phyloP scores from a whole-genome alignment of 768 basidiomycete genomes.

The Xerocomus brunneocitrinus region DNA sequence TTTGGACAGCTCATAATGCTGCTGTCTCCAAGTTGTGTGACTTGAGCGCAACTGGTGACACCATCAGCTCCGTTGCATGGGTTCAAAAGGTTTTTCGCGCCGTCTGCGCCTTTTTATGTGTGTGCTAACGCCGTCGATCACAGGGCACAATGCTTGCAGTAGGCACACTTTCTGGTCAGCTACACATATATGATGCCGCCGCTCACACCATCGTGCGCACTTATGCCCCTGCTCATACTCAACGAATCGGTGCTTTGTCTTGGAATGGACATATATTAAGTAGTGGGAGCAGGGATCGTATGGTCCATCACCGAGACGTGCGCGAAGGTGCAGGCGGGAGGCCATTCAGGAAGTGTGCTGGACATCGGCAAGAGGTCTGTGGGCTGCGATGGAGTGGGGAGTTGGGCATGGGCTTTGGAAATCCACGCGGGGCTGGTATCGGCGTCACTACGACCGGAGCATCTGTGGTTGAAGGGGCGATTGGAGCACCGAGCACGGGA shows the following conservation, averaged over 20 bases:
- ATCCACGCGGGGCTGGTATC: conserved; percentile 15
- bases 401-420: conserved; percentile 25
- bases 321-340: conserved; percentile 54
- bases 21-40: conserved; percentile 91
- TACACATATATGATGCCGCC: conserved; percentile 92
- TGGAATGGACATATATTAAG: conserved; percentile 89
- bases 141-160: conserved; percentile 86
- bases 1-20: conserved; percentile 95
- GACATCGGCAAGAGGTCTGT: conserved; percentile 92
- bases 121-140: not conserved
- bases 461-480: conserved; percentile 28
- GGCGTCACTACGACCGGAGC: not conserved
- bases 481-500: conserved; percentile 18
- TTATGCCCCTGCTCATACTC: conserved; percentile 79
- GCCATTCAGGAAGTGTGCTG: conserved; percentile 68
- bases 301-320: conserved; percentile 89
- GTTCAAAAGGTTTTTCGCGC: conserved; percentile 58
- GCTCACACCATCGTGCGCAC: conserved; percentile 72
- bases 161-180: conserved; percentile 81
- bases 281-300: conserved; percentile 87
- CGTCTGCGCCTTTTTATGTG: too few species aligned
- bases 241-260: conserved; percentile 89
- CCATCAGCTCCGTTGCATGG: conserved; percentile 88
- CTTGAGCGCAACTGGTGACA: conserved; percentile 56
- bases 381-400: conserved; percentile 82